Percentiles rank a stretch among this genome's conserved stretches.
Conservation (phyloP, 2,329 filamentous ascomycete genomes). For the Dactylellina cionopaga region DNA sequence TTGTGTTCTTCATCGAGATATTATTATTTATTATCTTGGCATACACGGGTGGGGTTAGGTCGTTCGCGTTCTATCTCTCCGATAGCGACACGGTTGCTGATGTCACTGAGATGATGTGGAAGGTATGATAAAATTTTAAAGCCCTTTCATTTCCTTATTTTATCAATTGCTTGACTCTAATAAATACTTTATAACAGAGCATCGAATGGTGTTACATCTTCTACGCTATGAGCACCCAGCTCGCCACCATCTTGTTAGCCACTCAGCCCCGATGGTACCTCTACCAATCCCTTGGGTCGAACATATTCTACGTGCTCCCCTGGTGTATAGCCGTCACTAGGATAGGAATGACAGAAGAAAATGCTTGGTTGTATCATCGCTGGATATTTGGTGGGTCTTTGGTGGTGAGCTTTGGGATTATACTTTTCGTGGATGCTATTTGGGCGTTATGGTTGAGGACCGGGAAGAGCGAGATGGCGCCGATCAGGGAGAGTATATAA, state of each 20-base stretch:
- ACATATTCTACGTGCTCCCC: slow-evolving; percentile 74
- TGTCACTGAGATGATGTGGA: slow-evolving; percentile 75
- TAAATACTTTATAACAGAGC: slow-evolving; percentile 58
- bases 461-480: slow-evolving; percentile 62
- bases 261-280: slow-evolving; percentile 75
- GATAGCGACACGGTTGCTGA: slow-evolving; percentile 68
- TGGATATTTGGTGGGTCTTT: slow-evolving; percentile 75
- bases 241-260: slow-evolving; percentile 72
- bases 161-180: not conserved
- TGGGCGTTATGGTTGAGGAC: slow-evolving; percentile 67
- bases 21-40: slow-evolving; percentile 72
- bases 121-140: slow-evolving; percentile 55
- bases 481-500: slow-evolving; percentile 32
- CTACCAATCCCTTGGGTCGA: slow-evolving; percentile 73
- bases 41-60: slow-evolving; percentile 66
- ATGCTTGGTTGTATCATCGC: slow-evolving; percentile 75
- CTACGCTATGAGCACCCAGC: slow-evolving; percentile 73
- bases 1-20: slow-evolving; percentile 71
- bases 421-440: slow-evolving; percentile 65
- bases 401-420: slow-evolving; percentile 72
- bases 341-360: slow-evolving; percentile 63
- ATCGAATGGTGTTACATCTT: slow-evolving; percentile 76
- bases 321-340: slow-evolving; percentile 74
- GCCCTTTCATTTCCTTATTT: not conserved
- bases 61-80: slow-evolving; percentile 73